Conservation (phyloP, 345 rosid genomes). For the Populus pruinosa region DNA sequence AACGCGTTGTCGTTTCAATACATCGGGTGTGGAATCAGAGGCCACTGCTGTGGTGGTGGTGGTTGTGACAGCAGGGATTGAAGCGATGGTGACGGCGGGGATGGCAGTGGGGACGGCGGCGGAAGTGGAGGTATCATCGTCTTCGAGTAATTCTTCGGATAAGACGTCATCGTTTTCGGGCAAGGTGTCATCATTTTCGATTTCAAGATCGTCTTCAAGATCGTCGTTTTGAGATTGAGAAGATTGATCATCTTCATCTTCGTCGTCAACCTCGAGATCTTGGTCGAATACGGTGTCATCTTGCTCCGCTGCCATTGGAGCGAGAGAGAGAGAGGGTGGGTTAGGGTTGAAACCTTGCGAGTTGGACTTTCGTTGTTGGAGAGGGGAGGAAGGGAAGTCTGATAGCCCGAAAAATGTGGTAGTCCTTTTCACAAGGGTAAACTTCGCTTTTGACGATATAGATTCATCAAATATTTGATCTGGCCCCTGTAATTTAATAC, state of each 20-base stretch:
- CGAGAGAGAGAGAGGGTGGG: background rate
- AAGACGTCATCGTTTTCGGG: background rate
- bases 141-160: background rate
- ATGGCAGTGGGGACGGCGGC: slow-evolving; percentile 5
- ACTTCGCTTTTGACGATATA: background rate
- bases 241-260: background rate
- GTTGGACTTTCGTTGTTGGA: background rate
- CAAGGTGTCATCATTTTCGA: background rate
- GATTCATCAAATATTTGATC: background rate
- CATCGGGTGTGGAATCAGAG: slow-evolving; percentile 22
- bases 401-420: background rate
- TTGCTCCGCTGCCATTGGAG: background rate
- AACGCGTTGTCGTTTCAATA: slow-evolving; percentile 43
- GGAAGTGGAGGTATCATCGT: slow-evolving; percentile 4
- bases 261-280: background rate
- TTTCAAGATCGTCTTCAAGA: background rate
- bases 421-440: background rate
- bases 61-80: slow-evolving; percentile 29
- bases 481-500: background rate
- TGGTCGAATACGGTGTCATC: background rate
- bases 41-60: slow-evolving; percentile 17
- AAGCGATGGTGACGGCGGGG: slow-evolving; percentile 25
- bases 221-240: slow-evolving; percentile 1
- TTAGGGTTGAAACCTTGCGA: background rate
- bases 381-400: background rate